Base-by-base conservation (phyloP, 805 yeast genomes). In the Candida golubevii region DNA sequence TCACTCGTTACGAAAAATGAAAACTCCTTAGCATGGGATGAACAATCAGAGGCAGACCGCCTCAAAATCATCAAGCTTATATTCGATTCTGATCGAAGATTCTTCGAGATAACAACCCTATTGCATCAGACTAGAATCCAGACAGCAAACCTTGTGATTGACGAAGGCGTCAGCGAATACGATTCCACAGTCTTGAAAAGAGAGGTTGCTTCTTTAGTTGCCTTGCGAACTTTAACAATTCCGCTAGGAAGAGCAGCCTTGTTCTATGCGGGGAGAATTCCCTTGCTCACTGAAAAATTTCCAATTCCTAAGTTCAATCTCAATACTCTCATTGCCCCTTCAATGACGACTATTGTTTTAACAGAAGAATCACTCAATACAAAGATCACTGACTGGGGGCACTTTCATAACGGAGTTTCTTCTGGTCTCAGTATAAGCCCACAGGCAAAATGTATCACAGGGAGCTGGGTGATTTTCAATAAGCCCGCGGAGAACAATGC, bases 391-490 rank as follows among this genome's bases (percentile, higher is more conserved):
- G 78, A 79, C 33, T 89, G 97, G 97, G 96, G 95, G 0, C 78
- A 80, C 49, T 93, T 93, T 59, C 97, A 91, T 55, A 87, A 86
- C 54, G 99, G 99, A 12, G 95, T 82, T 0, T 82, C 96, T 2
- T 76, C 91, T 1, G 99, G 97, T 0, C 65, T 93, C 39, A 81
- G 83, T 44, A 80, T 91, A 7, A 79, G 91, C 5, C 74, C 72
- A 43, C 79, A 77, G 38, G 79, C 88, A 0, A 74, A 76, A 34
- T 88, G 87, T 8, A 80, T 88, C 8, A 75, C 80, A 8, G 96
- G 97, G 0, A 82, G 95, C 54, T 91, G 98, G 98, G 85, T 91
- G 32, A 84, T 85, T 1, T 88, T 86, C 60, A 88, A 88, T 54
- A 84, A 82, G 53, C 96, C 96, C 0, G 74, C 76, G 1, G 74